Conservation (phyloP, 345 rosid genomes). For the Acer yangbiense region DNA sequence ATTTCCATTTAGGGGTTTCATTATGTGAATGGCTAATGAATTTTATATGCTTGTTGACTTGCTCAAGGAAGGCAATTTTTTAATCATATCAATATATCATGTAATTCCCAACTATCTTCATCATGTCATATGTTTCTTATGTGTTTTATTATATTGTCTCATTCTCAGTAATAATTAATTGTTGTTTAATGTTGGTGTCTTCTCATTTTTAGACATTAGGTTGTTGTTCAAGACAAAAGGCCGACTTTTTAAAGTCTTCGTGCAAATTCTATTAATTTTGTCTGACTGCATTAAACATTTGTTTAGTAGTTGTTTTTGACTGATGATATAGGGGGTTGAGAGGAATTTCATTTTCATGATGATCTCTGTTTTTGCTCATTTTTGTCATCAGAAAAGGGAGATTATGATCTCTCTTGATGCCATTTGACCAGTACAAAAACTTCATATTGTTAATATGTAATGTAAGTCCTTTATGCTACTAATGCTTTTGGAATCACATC, state of each 20-base stretch:
- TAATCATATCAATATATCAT: background rate
- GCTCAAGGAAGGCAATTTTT: background rate
- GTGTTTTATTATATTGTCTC: background rate
- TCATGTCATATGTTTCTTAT: background rate
- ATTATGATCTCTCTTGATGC: background rate
- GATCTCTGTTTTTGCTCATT: no score
- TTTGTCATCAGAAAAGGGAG: no score
- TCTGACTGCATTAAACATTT: background rate
- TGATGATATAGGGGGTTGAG: background rate
- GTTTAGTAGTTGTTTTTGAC: background rate
- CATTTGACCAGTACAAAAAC: background rate
- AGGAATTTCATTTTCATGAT: background rate
- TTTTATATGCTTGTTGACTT: background rate
- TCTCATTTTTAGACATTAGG: background rate
- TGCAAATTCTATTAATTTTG: background rate
- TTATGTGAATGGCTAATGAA: background rate
- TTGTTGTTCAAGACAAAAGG: background rate
- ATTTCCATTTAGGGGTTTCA: background rate
- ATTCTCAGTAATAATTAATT: background rate
- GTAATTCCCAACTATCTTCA: background rate
- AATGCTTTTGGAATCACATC: background rate
- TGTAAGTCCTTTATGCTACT: background rate
- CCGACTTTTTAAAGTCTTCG: background rate
- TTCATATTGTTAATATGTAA: background rate
- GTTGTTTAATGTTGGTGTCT: background rate